These are phyloP conservation scores for Rhodotorula kratochvilovae DNA, from an alignment of 768 basidiomycete species.

Conservation along the genomic window DNA sequence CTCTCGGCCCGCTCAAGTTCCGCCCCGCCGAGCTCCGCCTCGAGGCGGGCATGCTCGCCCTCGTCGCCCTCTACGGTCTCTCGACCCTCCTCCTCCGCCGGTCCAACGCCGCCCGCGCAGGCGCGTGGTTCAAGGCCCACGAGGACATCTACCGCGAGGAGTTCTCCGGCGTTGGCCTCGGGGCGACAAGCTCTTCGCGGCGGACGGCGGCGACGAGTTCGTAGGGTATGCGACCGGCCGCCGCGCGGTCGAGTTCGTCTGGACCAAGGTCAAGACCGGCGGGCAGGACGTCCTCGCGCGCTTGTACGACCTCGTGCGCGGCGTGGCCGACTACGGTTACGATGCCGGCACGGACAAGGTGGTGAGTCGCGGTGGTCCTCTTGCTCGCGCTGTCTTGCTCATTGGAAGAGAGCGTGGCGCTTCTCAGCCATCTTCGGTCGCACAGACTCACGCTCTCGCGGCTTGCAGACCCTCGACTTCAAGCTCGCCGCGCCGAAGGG, in stretches of 20 bases:
- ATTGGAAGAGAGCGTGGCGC: neutral
- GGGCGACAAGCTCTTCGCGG: constrained; percentile 4
- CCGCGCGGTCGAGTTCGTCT: constrained; percentile 14
- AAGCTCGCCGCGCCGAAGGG: constrained; percentile 19
- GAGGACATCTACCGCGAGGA: neutral
- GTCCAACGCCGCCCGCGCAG: neutral
- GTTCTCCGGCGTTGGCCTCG: constrained; percentile 34
- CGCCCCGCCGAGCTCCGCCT: constrained; percentile 9
- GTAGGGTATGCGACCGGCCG: constrained; percentile 21
- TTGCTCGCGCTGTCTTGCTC: neutral
- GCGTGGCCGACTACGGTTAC: constrained; percentile 2
- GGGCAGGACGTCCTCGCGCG: constrained; percentile 11
- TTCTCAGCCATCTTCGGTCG: no score
- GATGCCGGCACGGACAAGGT: constrained; percentile 11
- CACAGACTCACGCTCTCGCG: neutral
- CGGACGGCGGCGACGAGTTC: constrained; percentile 30
- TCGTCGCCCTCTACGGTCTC: constrained; percentile 15
- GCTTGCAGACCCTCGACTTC: constrained; percentile 18
- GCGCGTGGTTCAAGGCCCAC: constrained; percentile 8
- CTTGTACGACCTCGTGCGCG: neutral
- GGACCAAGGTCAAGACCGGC: constrained; percentile 3
- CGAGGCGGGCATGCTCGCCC: constrained; percentile 11
- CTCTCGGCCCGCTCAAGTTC: constrained; percentile 12
- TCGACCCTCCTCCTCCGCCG: neutral
- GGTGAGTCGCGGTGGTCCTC: neutral